A percentile compares a stretch with the other conserved stretches of the same genome.
Conservation (phyloP, 2,329 filamentous ascomycete species). For the Exophiala xenobiotica region DNA sequence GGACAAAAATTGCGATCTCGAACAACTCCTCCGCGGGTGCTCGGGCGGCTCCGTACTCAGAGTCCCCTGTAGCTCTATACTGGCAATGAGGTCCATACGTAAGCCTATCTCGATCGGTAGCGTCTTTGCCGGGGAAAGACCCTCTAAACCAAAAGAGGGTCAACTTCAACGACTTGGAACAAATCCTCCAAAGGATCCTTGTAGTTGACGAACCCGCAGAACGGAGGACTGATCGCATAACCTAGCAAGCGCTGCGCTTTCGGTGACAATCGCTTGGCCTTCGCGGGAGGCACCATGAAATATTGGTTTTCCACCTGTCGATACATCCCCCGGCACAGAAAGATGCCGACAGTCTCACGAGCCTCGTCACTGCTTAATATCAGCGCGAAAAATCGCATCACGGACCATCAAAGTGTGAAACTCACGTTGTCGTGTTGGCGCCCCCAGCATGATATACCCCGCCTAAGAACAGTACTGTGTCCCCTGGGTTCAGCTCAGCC, state of each 20-base stretch:
- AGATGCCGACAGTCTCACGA: conserved; percentile 20
- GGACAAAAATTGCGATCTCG: too few species aligned
- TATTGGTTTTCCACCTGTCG: conserved; percentile 34
- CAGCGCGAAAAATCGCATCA: not conserved
- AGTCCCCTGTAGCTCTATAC: too few species aligned
- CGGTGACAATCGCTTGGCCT: conserved; percentile 20
- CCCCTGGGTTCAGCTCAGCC: conserved; percentile 37
- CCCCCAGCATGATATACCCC: conserved; percentile 38
- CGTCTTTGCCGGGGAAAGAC: too few species aligned
- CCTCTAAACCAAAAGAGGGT: too few species aligned
- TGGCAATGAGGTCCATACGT: too few species aligned
- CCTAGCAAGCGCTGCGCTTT: conserved; percentile 30
- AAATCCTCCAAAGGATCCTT: conserved; percentile 41
- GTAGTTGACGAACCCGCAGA: conserved; percentile 39
- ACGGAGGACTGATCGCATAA: conserved; percentile 35
- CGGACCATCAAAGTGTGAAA: not conserved
- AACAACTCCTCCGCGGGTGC: too few species aligned
- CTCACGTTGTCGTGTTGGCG: conserved; percentile 30
- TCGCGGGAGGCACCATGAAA: conserved; percentile 27
- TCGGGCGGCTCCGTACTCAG: too few species aligned
- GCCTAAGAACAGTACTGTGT: conserved; percentile 39
- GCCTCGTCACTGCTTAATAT: conserved; percentile 7
- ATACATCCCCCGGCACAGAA: conserved; percentile 18
- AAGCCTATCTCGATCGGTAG: too few species aligned
- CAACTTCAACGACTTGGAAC: conserved; percentile 35